Base-by-base conservation (phyloP, 1,139 yeast genomes). In the Candida tropicalis region DNA sequence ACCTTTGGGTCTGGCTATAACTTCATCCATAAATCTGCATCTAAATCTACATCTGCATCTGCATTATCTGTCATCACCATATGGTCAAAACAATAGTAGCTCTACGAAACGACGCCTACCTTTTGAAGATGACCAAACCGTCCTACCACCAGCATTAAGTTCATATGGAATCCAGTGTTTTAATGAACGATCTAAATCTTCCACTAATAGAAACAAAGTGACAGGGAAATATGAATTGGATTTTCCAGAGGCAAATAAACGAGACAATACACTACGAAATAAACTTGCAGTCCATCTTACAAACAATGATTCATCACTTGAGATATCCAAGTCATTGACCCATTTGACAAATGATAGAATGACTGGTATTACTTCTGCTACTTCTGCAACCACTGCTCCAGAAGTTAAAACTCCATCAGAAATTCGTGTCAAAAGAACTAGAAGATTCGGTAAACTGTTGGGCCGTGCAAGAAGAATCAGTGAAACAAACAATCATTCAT, bases 131-230 rank as follows among this genome's bases (percentile, higher is more conserved):
- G 87, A 80, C 51, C 75, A 68, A 46, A 75, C 80, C 18, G 75
- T 77, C 47, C 68, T 77, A 45, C 87, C 88, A 0, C 89, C 89
- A 2, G 81, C 81, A 11, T 67, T 84, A 50, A 82, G 87, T 56
- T 76, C 84, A 10, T 82, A 82, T 50, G 62, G 73, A 51, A 62
- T 70, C 41, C 73, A 75, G 29, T 58, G 64, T 40, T 57, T 70
- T 40, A 64, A 65, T 48, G 68, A 62, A 32, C 51, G 53, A 37
- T 37, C 46, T 11, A 32, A 43, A 22, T 49, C 58, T 29, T 38
- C 41, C 20, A 44, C 41, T 41, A 53, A 45, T 35, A 16, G 45
- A 20, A 23, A n/a, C 12, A 24, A 41, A 37, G 38, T 47, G 3
- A 42, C 50, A 1, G 48, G 48, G 5, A 33, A 34, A 18, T 49